A percentile compares a stretch with the other conserved stretches of the same genome.
Conservation (phyloP, 2,329 filamentous ascomycete genomes). For the Penicillium concentricum region DNA sequence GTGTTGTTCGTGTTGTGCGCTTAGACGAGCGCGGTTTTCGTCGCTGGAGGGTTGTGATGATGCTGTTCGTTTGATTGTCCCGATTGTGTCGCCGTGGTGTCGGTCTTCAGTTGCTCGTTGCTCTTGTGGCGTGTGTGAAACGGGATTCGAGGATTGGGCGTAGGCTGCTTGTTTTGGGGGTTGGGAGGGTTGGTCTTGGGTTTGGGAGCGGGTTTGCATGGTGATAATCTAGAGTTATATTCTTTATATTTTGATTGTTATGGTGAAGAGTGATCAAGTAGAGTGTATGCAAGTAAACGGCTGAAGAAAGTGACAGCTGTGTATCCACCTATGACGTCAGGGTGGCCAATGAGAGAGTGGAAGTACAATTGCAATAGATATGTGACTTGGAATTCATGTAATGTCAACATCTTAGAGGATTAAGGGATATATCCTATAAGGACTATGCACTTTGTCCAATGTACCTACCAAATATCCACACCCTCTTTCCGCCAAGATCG, state of each 20-base stretch:
- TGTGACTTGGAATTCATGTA: too few species aligned
- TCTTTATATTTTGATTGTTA: neutral
- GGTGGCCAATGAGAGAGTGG: neutral
- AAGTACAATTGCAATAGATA: neutral
- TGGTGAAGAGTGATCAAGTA: too few species aligned
- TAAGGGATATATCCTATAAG: neutral
- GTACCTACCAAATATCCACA: too few species aligned
- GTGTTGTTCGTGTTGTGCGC: slow-evolving; percentile 17
- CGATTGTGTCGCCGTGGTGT: slow-evolving; percentile 26
- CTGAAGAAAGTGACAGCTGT: neutral
- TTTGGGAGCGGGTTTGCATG: slow-evolving; percentile 18
- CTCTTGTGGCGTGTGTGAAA: slow-evolving; percentile 30
- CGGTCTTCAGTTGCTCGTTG: slow-evolving; percentile 17
- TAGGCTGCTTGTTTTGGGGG: slow-evolving; percentile 38
- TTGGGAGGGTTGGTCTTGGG: slow-evolving; percentile 25
- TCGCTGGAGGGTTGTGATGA: slow-evolving; percentile 32
- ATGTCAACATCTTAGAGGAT: too few species aligned
- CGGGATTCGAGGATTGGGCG: slow-evolving; percentile 33
- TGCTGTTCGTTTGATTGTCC: slow-evolving; percentile 26
- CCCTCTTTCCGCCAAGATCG: neutral
- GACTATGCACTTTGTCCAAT: too few species aligned
- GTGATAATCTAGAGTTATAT: neutral
- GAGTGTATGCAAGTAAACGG: neutral
- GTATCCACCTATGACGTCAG: neutral
- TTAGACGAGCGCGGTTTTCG: slow-evolving; percentile 20